Percentiles rank a stretch among this genome's conserved stretches.
phyloP scores from a whole-genome alignment of 495 filamentous ascomycete species.

The Hypoxylon rickii region DNA sequence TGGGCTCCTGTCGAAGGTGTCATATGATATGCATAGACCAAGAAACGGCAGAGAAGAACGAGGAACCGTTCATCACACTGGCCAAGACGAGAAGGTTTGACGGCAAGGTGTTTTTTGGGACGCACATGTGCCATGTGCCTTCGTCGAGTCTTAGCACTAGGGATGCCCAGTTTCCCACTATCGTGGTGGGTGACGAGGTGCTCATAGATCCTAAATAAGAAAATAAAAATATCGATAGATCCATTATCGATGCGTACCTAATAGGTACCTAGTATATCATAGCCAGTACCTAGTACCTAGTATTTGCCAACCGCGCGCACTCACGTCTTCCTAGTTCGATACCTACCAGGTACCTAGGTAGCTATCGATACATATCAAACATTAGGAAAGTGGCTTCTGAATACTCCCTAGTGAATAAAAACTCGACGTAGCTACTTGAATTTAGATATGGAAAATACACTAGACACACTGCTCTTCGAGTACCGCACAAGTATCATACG shows the following conservation, averaged over 20 bases:
- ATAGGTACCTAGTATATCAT: neutral
- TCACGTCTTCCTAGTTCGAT: neutral
- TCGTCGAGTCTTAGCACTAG: constrained; percentile 18
- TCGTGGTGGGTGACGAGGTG: constrained; percentile 63
- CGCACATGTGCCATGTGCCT: constrained; percentile 67
- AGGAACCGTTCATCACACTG: constrained; percentile 87
- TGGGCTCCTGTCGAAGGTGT: constrained; percentile 84
- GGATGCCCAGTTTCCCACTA: constrained; percentile 52
- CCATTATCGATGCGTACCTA: neutral
- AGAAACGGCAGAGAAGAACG: constrained; percentile 71
- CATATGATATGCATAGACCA: constrained; percentile 97
- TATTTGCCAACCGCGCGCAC: no score
- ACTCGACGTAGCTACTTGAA: no score
- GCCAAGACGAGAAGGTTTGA: constrained; percentile 81
- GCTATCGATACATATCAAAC: no score
- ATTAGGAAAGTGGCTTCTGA: no score
- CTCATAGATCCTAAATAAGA: constrained; percentile 30
- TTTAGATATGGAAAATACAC: no score
- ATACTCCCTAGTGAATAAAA: no score
- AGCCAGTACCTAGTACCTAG: neutral
- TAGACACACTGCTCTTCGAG: no score
- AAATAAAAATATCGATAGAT: neutral
- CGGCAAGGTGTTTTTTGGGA: constrained; percentile 84
- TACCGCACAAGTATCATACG: no score
- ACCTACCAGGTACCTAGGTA: neutral